phyloP scores from a whole-genome alignment of 2,329 filamentous ascomycete genomes.

The Dryadomyces sulphureus region DNA sequence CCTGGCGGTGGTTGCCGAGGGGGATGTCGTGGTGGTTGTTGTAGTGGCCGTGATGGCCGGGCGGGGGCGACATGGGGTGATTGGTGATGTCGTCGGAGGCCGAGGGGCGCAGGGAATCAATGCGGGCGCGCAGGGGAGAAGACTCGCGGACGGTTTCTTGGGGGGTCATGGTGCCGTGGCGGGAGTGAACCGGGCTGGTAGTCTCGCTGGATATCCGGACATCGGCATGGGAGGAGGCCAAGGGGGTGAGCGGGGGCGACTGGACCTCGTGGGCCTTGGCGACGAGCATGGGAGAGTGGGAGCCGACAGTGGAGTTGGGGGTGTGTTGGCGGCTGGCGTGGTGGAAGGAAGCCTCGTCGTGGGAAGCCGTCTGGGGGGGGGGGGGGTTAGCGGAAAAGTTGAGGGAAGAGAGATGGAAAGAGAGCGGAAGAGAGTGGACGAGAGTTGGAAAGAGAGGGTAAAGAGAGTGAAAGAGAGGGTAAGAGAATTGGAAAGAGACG shows the following conservation, averaged over 20 bases:
- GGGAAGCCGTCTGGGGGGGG: slow-evolving; percentile 39
- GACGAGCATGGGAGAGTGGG: slow-evolving; percentile 51
- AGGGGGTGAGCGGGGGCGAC: slow-evolving; percentile 79
- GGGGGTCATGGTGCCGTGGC: slow-evolving; percentile 41
- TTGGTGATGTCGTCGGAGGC: background rate
- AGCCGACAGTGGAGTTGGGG: slow-evolving; percentile 45
- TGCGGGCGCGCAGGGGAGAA: slow-evolving; percentile 15
- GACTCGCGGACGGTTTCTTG: slow-evolving; percentile 48
- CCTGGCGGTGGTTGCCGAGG: slow-evolving; percentile 29
- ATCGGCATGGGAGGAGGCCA: slow-evolving; percentile 45
- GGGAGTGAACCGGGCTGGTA: slow-evolving; percentile 11
- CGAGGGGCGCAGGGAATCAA: background rate
- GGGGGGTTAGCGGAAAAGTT: too few species aligned
- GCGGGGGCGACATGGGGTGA: slow-evolving; percentile 16
- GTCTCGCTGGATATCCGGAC: slow-evolving; percentile 18
- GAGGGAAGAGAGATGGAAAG: too few species aligned
- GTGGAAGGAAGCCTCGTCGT: slow-evolving; percentile 37
- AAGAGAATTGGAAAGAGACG: background rate
- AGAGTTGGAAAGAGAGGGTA: too few species aligned
- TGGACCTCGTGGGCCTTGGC: slow-evolving; percentile 59
- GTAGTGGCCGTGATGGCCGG: slow-evolving; percentile 19
- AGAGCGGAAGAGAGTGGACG: background rate
- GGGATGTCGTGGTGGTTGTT: too few species aligned
- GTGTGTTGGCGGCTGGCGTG: slow-evolving; percentile 51
- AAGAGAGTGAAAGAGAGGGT: too few species aligned